Evolutionary conservation across 2,329 filamentous ascomycete species (phyloP).

Genomic region (Pseudohalonectria lignicola): DNA sequence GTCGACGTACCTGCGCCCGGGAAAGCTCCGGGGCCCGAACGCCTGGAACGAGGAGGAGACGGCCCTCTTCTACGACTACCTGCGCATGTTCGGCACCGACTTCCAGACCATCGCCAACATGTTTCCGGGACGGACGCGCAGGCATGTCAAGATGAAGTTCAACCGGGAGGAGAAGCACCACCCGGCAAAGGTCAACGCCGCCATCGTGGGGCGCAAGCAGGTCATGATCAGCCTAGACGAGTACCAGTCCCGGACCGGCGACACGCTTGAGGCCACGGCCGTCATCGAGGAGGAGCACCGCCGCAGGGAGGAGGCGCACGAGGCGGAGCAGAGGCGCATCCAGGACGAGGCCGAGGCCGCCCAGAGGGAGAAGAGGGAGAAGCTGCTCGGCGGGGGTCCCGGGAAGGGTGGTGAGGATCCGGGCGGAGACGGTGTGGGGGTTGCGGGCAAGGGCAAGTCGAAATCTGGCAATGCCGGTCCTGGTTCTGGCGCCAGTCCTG

Average conservation of each 20-base stretch:
- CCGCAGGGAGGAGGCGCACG: constrained; percentile 28
- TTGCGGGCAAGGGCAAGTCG: no score
- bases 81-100: constrained; percentile 71
- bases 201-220: constrained; percentile 49
- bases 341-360: constrained; percentile 36
- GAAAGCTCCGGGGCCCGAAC: constrained; percentile 53
- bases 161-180: constrained; percentile 64
- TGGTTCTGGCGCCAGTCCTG: not conserved
- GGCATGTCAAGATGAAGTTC: constrained; percentile 74
- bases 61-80: constrained; percentile 63
- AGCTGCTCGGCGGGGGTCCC: constrained; percentile 24
- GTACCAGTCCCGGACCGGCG: constrained; percentile 42
- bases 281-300: constrained; percentile 42
- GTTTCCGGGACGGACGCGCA: constrained; percentile 61
- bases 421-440: no score
- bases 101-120: constrained; percentile 70
- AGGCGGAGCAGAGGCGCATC: constrained; percentile 31
- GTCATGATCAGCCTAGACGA: constrained; percentile 48
- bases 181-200: constrained; percentile 50
- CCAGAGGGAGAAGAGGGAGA: constrained; percentile 35
- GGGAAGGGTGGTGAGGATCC: not conserved
- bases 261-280: constrained; percentile 43
- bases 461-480: no score
- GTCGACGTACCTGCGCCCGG: constrained; percentile 49
- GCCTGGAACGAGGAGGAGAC: constrained; percentile 64